Conservation (phyloP, 768 basidiomycete species). For the Strobilomyces echinocephalus region DNA sequence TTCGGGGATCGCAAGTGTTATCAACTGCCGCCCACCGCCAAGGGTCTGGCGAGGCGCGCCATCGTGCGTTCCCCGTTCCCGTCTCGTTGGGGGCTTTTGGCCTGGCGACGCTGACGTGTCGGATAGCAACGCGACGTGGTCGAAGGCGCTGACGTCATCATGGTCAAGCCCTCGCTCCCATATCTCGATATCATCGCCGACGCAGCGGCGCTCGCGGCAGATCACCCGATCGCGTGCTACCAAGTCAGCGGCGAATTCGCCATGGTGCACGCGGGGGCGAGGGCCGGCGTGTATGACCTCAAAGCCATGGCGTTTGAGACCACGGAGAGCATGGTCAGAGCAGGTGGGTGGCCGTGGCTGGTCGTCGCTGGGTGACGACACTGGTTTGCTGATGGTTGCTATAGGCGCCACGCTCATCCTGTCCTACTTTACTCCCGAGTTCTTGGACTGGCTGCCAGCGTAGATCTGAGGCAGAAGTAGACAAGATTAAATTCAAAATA, state of each 20-base stretch:
- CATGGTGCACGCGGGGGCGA: conserved; percentile 93
- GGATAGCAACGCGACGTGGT: conserved; percentile 74
- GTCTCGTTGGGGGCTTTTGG: too few relatives aligned
- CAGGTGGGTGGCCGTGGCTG: conserved; percentile 51
- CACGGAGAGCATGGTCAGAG: conserved; percentile 85
- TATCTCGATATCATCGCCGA: conserved; percentile 96
- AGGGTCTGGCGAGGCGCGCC: conserved; percentile 88
- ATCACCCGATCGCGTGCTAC: conserved; percentile 94
- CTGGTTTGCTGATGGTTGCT: conserved; percentile 6
- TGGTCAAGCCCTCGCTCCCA: conserved; percentile 96
- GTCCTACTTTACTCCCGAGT: conserved; percentile 95
- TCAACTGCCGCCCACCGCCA: conserved; percentile 85
- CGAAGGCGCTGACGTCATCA: conserved; percentile 97
- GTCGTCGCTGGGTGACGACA: background rate
- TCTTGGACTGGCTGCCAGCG: conserved; percentile 76
- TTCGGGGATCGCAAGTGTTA: conserved; percentile 98
- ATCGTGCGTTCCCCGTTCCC: conserved; percentile 55
- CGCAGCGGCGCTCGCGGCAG: conserved; percentile 71
- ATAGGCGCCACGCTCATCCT: conserved; percentile 85
- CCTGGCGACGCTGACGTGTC: background rate
- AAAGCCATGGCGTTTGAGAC: conserved; percentile 93
- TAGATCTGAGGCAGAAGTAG: conserved; percentile 1
- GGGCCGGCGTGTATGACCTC: conserved; percentile 89
- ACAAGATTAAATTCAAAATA: too few relatives aligned
- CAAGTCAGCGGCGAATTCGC: conserved; percentile 98